These are phyloP conservation scores for Cordyceps tenuipes DNA, from an alignment of 2,329 filamentous ascomycete species.

Conservation along the genomic window DNA sequence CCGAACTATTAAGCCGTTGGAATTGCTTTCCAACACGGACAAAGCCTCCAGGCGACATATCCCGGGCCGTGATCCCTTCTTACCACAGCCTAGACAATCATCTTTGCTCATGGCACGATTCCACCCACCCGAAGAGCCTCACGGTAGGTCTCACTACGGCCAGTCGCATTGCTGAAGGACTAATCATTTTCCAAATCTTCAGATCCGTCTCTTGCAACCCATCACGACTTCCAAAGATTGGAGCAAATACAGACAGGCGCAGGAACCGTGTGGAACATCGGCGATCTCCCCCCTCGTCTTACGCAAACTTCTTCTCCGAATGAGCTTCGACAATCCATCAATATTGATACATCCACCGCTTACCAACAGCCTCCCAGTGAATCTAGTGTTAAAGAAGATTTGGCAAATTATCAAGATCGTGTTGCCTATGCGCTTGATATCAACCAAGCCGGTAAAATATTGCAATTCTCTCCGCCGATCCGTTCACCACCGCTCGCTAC, in stretches of 20 bases:
- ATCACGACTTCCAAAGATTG: background rate
- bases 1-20: conserved; percentile 33
- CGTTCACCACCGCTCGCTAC: background rate
- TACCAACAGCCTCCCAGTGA: conserved; percentile 52
- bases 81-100: conserved; percentile 15
- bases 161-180: background rate
- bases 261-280: conserved; percentile 69
- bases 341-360: background rate
- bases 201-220: background rate
- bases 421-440: conserved; percentile 77
- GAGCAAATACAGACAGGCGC: conserved; percentile 47
- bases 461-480: conserved; percentile 39
- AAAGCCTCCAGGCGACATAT: conserved; percentile 34
- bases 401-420: conserved; percentile 61
- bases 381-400: conserved; percentile 46
- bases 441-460: conserved; percentile 57
- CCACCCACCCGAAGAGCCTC: background rate
- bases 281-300: conserved; percentile 52
- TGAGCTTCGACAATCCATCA: background rate
- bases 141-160: background rate
- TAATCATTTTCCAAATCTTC: background rate
- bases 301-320: conserved; percentile 33
- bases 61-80: conserved; percentile 35
- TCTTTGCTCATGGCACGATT: background rate
- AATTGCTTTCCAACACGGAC: conserved; percentile 36